phyloP scores from a whole-genome alignment of 2,329 filamentous ascomycete genomes.

The Phaeomoniella chlamydospora region DNA sequence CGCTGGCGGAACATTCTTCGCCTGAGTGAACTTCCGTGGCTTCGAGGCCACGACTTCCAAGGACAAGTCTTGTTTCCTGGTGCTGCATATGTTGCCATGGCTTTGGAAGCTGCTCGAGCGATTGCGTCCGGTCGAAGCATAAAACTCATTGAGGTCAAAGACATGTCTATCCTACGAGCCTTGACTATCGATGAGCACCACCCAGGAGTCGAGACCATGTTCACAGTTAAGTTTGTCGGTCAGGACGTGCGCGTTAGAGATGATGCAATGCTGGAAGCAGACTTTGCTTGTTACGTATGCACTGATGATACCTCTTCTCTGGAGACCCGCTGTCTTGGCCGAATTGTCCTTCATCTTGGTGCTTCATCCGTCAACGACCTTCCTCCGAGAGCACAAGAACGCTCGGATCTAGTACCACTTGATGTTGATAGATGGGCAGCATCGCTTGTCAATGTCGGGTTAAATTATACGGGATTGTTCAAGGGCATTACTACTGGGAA shows the following conservation, averaged over 20 bases:
- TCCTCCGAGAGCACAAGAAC: not conserved
- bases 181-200: slow-evolving; percentile 8
- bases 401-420: not conserved
- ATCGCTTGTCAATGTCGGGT: slow-evolving; percentile 9
- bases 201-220: slow-evolving; percentile 2
- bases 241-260: slow-evolving; percentile 7
- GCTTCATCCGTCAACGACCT: slow-evolving; percentile 1
- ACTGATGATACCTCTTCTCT: not conserved
- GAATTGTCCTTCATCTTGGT: slow-evolving; percentile 1
- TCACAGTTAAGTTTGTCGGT: no score
- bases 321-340: slow-evolving; percentile 1
- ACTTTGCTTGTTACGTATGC: slow-evolving; percentile 3
- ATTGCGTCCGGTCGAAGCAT: slow-evolving; percentile 3
- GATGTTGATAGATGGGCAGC: slow-evolving; percentile 10
- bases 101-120: slow-evolving; percentile 11
- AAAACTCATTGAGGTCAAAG: slow-evolving; percentile 8
- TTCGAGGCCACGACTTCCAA: slow-evolving; percentile 16
- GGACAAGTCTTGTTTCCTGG: slow-evolving; percentile 16
- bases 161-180: slow-evolving; percentile 8
- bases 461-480: slow-evolving; percentile 11
- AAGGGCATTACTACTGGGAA: slow-evolving; percentile 6
- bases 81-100: slow-evolving; percentile 13
- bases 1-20: slow-evolving; percentile 15
- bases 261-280: slow-evolving; percentile 1
- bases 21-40: slow-evolving; percentile 15